Base-by-base conservation (phyloP, 257 asterid species). In the Nicotiana undulata region DNA sequence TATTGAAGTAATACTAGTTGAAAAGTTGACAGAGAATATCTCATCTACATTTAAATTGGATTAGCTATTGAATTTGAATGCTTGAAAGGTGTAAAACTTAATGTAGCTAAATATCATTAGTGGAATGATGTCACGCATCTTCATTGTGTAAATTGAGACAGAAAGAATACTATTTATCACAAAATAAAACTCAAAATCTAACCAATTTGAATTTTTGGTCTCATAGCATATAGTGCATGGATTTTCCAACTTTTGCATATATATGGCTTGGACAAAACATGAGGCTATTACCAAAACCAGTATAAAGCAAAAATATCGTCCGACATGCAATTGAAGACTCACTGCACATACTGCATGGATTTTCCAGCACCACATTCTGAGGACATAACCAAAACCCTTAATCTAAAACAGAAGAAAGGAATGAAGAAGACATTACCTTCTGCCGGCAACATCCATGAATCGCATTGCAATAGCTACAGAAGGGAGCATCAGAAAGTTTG, bases 391-490 rank as follows among this genome's bases (percentile, higher is more conserved):
- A 70, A 20, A 70, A 40, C 24, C 60, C 58, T 72, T 46, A 72
- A 46, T 34, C 72, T 55, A 56, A 59, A 34, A 40, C 5, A 31
- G 66, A 77, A 29, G 32, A 34, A 29, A 18, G 46, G 51, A 64
- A 29, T 46, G 8, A 29, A 44, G n/a, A 72, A 56, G 60, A 81
- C 53, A 76, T 67, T 88, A 94, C 98, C 98, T 93, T 91, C 98
- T 87, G 64, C 98, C 98, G 16, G 97, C 84, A 9, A 89, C 72
- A 56, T 94, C 98, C 98, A 94, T 91, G 89, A 93, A 93, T 84
- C 97, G 86, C 98, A 94, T 94, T 9, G 98, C 98, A 64, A 93
- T 84, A 17, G 90, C 93, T 66, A 89, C 82, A 75, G 91, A 83
- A 52, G 95, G 95, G 86, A 91, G 95, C 95, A 91, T 91, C 87